Conservation (phyloP, 768 basidiomycete genomes). For the Kwoniella pini region DNA sequence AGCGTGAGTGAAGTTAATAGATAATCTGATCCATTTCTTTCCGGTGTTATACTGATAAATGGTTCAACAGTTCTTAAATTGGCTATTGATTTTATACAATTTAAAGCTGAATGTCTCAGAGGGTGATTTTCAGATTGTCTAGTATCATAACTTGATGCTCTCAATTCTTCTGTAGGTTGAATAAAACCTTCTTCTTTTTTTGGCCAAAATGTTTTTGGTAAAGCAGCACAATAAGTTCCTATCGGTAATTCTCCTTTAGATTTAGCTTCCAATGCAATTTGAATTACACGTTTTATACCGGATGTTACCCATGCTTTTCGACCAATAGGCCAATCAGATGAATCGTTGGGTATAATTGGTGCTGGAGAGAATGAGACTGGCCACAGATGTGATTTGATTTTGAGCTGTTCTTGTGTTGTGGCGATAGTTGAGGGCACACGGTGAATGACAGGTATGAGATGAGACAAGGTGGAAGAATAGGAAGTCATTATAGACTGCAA, state of each 20-base stretch:
- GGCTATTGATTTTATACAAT: constrained; percentile 57
- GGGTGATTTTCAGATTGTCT: constrained; percentile 70
- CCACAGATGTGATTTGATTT: constrained; percentile 65
- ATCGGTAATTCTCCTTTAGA: constrained; percentile 72
- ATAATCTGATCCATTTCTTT: constrained; percentile 75
- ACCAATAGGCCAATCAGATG: constrained; percentile 66
- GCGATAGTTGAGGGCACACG: constrained; percentile 69
- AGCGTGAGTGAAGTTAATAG: constrained; percentile 79
- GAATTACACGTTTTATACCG: constrained; percentile 63
- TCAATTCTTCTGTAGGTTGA: constrained; percentile 51
- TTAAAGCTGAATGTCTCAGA: constrained; percentile 80
- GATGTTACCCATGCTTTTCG: constrained; percentile 73
- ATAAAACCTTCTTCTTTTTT: constrained; percentile 46
- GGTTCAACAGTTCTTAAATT: constrained; percentile 49
- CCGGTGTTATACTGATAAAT: constrained; percentile 43
- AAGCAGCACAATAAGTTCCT: constrained; percentile 66
- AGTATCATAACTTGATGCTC: constrained; percentile 66
- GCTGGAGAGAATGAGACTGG: constrained; percentile 58
- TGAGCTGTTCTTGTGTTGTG: constrained; percentile 66
- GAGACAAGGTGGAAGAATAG: constrained; percentile 22
- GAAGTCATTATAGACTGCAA: constrained; percentile 24
- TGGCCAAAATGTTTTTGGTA: constrained; percentile 35
- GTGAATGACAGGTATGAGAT: constrained; percentile 20
- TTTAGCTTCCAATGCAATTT: constrained; percentile 60
- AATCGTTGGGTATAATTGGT: constrained; percentile 60